phyloP scores from a whole-genome alignment of 805 yeast genomes.

The Ogataea methanolica region DNA sequence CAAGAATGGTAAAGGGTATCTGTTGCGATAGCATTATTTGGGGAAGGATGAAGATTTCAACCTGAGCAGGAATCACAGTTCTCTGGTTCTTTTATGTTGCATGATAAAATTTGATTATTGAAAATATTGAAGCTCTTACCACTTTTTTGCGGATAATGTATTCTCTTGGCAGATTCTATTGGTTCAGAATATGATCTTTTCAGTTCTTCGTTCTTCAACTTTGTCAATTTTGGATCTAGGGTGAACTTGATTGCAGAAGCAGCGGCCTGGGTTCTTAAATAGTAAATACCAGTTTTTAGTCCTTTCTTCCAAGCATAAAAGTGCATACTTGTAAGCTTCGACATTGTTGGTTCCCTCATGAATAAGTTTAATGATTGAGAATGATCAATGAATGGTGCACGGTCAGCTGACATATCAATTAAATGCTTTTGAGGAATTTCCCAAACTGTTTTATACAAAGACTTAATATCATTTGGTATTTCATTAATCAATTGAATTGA shows the following conservation, averaged over 20 bases:
- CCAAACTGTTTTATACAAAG: constrained; percentile 93
- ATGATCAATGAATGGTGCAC: constrained; percentile 77
- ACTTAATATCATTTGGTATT: constrained; percentile 72
- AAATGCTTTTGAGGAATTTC: constrained; percentile 83
- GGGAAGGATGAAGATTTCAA: not conserved
- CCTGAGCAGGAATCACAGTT: constrained; percentile 39
- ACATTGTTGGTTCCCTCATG: constrained; percentile 88
- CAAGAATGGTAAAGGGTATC: too few species aligned
- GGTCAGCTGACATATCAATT: constrained; percentile 81
- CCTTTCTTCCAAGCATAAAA: constrained; percentile 99
- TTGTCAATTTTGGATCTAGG: constrained; percentile 38
- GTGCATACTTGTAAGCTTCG: constrained; percentile 95
- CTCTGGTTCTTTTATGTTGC: constrained; percentile 22
- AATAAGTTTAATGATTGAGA: constrained; percentile 91
- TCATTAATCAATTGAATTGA: constrained; percentile 73
- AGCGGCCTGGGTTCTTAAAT: constrained; percentile 96
- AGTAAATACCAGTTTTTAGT: constrained; percentile 97
- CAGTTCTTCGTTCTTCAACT: constrained; percentile 1
- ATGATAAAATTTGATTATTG: constrained; percentile 15
- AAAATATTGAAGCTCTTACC: constrained; percentile 8
- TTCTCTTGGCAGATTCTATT: not conserved
- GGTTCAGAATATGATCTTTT: constrained; percentile 15
- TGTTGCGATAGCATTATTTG: too few species aligned
- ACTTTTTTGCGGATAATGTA: not conserved
- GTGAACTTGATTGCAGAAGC: constrained; percentile 95